Percentiles rank a stretch among this genome's conserved stretches.
Conservation (phyloP, 768 basidiomycete genomes). For the Mycena albidolilacea region DNA sequence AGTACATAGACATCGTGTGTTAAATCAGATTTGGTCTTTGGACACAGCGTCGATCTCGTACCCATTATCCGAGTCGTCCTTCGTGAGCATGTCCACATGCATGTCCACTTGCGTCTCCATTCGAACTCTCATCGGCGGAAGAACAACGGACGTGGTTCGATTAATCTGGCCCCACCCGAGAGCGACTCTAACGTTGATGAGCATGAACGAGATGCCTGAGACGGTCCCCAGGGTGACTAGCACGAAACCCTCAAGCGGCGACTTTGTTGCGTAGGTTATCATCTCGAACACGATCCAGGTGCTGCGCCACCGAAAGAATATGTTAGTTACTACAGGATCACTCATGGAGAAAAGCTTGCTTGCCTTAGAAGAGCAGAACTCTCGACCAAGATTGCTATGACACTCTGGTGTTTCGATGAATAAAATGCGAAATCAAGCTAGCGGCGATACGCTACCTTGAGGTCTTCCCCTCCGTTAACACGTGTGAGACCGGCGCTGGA, state of each 20-base stretch:
- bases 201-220: background rate
- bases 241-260: background rate
- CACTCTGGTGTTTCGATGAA: background rate
- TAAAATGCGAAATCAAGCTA: background rate
- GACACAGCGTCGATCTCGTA: background rate
- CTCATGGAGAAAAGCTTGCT: background rate
- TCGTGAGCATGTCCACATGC: background rate
- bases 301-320: background rate
- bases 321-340: background rate
- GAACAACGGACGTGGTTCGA: no score
- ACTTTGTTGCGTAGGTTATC: background rate
- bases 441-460: background rate
- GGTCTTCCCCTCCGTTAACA: background rate
- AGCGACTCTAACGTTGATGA: background rate
- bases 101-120: background rate
- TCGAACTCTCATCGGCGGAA: background rate
- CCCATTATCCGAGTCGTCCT: background rate
- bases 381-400: background rate
- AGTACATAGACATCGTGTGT: no score
- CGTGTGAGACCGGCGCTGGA: background rate
- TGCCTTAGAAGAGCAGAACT: background rate
- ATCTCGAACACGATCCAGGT: background rate
- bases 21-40: no score
- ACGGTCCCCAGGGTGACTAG: background rate
- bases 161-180: background rate